Evolutionary conservation across 306 rosid species (phyloP).

Genomic region (Cucumis melo): DNA sequence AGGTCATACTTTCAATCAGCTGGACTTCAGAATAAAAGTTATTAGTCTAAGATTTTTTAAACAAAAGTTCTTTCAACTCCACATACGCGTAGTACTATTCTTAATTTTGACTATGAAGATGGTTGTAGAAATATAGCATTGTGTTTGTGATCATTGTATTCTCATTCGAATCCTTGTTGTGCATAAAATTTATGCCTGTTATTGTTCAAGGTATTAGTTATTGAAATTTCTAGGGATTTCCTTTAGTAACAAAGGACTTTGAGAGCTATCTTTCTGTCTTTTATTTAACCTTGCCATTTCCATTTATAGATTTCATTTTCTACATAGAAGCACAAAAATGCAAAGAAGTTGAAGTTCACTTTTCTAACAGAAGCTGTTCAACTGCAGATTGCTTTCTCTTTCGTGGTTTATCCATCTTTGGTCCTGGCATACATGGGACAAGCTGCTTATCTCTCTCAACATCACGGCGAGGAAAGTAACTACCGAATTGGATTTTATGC

Average conservation of each 20-base stretch:
- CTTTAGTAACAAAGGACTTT: not conserved
- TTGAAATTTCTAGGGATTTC: not conserved
- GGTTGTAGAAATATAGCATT: not conserved
- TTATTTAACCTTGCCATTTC: not conserved
- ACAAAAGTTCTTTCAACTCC: not conserved
- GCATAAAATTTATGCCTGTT: not conserved
- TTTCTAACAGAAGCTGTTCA: slow-evolving; percentile 16
- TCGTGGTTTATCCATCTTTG: slow-evolving; percentile 79
- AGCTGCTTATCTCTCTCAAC: slow-evolving; percentile 92
- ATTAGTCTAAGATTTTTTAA: not conserved
- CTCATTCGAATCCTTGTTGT: not conserved
- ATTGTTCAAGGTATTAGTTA: not conserved
- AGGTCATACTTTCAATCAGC: slow-evolving; percentile 9
- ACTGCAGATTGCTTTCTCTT: slow-evolving; percentile 89
- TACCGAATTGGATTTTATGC: slow-evolving; percentile 81
- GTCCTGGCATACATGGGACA: slow-evolving; percentile 96
- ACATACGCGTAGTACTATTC: not conserved
- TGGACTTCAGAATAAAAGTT: not conserved
- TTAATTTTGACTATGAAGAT: not conserved
- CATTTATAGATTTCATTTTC: not conserved
- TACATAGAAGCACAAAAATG: not conserved
- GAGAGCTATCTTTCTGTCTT: not conserved
- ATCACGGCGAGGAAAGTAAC: slow-evolving; percentile 43
- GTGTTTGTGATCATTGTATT: not conserved
- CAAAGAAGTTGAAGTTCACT: slow-evolving; percentile 2